Evolutionary conservation across 2,329 filamentous ascomycete species (phyloP).

Genomic region (Pestalotiopsis sp.): DNA sequence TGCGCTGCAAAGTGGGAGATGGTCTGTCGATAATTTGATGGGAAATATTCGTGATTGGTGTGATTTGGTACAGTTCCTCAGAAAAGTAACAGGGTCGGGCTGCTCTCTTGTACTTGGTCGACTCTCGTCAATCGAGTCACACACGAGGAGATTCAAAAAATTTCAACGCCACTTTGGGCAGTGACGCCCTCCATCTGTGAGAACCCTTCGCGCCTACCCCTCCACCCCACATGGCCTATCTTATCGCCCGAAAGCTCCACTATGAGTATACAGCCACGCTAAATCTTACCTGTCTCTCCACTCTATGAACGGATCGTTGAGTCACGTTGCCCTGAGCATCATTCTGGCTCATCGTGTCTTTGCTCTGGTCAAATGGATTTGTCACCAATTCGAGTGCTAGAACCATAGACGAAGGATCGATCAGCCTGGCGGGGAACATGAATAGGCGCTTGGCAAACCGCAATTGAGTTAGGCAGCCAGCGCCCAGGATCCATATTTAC

Average conservation of each 20-base stretch:
- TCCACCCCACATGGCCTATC: conserved; percentile 3
- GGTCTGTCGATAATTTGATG: not conserved
- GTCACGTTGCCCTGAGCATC: not conserved
- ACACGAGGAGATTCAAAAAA: conserved; percentile 1
- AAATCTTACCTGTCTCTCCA: not conserved
- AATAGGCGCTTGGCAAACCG: too few relatives aligned
- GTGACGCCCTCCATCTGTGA: not conserved
- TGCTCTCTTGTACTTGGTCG: not conserved
- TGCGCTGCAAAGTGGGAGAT: not conserved
- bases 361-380: too few relatives aligned
- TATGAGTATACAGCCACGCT: not conserved
- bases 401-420: too few relatives aligned
- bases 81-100: not conserved
- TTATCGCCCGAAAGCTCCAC: not conserved
- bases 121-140: not conserved
- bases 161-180: conserved; percentile 11
- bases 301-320: not conserved
- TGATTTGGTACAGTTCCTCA: not conserved
- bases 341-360: not conserved
- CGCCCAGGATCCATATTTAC: too few relatives aligned
- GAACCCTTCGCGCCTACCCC: conserved; percentile 1
- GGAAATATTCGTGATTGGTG: too few relatives aligned
- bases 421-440: too few relatives aligned
- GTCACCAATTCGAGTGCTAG: too few relatives aligned
- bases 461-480: too few relatives aligned